Base-by-base conservation (phyloP, 2,329 filamentous ascomycete species). In the Pseudonectria buxi region DNA sequence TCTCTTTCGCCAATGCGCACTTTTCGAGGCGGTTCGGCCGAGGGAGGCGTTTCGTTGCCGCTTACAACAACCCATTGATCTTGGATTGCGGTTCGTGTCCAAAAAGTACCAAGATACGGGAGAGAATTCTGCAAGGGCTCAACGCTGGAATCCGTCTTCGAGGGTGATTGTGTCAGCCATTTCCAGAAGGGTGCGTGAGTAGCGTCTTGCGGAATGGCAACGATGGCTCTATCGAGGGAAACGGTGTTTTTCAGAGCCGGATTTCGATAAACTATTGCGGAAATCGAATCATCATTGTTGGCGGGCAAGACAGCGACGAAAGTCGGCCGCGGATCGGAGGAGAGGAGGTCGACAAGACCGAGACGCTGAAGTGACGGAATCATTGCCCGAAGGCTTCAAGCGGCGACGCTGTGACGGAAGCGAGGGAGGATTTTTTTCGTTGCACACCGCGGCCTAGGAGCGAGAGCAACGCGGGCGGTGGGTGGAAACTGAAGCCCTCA, bases 311-410 rank as follows among this genome's bases (percentile, higher is more conserved):
- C 51, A 30, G 62, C 57, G 36, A 67, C 53, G 29, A 68, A 68
- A 28, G 61, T 61, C 34, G 65, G 62, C 35, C 65, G 57, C 22
- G 62, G 61, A 39, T 68, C 65, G 41, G 53, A 57, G 40, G 61
- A 53, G 43, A 67, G 56, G 10, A 68, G 55, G 45, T 65, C 62
- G 39, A 61, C 46, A 33, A 65, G 55, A 49, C 57, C 58, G 39
- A 62, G 43, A 33, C 49, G 41, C 24, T 45, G 45, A 30, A 56
- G 45, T 35, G 49, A 45, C 32, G 43, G 35, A 37, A 33, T 40
- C 51, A 50, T 22, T 53, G 41, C 47, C 50, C 41, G 50, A 39
- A 18, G 28, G 36, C 29, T 24, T 32, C 28, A 32, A 30, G 26
- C 31, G 14, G 30, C 36, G 31, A 28, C 42, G 35, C 24, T 27